Conservation (phyloP, 495 filamentous ascomycete genomes). For the Terfezia claveryi region DNA sequence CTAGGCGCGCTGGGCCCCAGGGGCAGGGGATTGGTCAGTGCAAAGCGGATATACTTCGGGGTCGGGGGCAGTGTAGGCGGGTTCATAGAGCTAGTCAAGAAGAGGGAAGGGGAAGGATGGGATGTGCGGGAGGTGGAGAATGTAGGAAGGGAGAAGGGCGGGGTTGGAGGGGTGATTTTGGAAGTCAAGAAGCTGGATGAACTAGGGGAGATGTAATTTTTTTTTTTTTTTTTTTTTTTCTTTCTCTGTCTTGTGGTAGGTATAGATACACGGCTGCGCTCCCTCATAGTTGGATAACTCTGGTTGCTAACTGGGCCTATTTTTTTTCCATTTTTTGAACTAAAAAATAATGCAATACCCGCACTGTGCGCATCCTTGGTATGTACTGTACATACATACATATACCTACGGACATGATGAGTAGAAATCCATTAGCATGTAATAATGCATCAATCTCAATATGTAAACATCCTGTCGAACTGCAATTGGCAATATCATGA, state of each 20-base stretch:
- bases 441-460: no score
- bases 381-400: no score
- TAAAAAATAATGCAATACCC: neutral
- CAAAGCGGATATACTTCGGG: conserved; percentile 89
- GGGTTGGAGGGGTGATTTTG: conserved; percentile 14
- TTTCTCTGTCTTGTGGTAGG: neutral
- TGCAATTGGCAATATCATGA: no score
- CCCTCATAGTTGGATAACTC: no score
- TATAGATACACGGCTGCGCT: no score
- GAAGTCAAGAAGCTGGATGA: conserved; percentile 3
- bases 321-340: neutral
- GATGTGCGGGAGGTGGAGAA: conserved; percentile 40
- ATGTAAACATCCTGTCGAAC: no score
- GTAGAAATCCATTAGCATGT: no score
- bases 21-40: conserved; percentile 51
- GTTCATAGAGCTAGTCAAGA: conserved; percentile 43
- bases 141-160: neutral
- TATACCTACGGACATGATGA: neutral
- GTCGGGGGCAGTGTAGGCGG: conserved; percentile 86
- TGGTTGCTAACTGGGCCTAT: neutral
- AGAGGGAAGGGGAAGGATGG: conserved; percentile 31
- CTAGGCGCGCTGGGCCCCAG: conserved; percentile 24
- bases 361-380: no score
- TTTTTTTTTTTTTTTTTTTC: neutral
- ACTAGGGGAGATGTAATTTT: neutral